A percentile compares a stretch with the other conserved stretches of the same genome.
phyloP scores from a whole-genome alignment of 2,329 filamentous ascomycete genomes.

The Colletotrichum magnum region DNA sequence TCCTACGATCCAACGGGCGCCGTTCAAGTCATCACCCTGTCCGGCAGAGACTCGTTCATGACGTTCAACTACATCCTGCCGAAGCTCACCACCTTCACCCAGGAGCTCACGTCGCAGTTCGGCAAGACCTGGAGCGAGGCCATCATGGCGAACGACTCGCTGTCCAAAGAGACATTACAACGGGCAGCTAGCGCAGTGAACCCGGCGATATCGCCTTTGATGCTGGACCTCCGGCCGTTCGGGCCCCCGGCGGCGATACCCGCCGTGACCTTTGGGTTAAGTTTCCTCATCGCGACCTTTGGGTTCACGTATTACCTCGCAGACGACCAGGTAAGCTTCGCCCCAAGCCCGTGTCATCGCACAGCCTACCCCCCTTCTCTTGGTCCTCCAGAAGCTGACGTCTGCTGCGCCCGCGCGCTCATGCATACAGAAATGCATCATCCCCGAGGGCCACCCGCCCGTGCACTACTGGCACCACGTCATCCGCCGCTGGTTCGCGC shows the following conservation, averaged over 20 bases:
- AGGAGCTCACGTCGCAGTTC: constrained; percentile 9
- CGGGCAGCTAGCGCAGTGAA: constrained; percentile 28
- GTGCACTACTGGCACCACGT: constrained; percentile 36
- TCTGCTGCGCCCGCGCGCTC: too few relatives aligned
- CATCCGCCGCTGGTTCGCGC: constrained; percentile 22
- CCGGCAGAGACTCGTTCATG: constrained; percentile 34
- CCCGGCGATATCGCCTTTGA: constrained; percentile 22
- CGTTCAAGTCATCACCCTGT: constrained; percentile 22
- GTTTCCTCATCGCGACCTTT: constrained; percentile 25
- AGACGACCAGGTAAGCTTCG: constrained; percentile 19
- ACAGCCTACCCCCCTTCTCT: not conserved
- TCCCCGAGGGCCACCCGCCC: constrained; percentile 25
- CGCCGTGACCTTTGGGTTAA: constrained; percentile 26
- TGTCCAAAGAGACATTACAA: constrained; percentile 13
- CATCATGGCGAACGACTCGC: constrained; percentile 22
- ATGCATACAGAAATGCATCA: constrained; percentile 21
- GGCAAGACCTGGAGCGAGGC: constrained; percentile 12
- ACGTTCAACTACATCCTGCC: constrained; percentile 31
- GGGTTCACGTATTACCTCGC: constrained; percentile 33
- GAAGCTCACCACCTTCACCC: constrained; percentile 16
- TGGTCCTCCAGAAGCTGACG: not conserved
- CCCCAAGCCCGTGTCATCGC: not conserved
- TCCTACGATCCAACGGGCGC: constrained; percentile 32
- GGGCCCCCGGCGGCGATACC: constrained; percentile 25
- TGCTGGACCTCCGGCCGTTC: constrained; percentile 30